Evolutionary conservation across 768 basidiomycete genomes (phyloP).

Genomic region (Mrakia frigida): DNA sequence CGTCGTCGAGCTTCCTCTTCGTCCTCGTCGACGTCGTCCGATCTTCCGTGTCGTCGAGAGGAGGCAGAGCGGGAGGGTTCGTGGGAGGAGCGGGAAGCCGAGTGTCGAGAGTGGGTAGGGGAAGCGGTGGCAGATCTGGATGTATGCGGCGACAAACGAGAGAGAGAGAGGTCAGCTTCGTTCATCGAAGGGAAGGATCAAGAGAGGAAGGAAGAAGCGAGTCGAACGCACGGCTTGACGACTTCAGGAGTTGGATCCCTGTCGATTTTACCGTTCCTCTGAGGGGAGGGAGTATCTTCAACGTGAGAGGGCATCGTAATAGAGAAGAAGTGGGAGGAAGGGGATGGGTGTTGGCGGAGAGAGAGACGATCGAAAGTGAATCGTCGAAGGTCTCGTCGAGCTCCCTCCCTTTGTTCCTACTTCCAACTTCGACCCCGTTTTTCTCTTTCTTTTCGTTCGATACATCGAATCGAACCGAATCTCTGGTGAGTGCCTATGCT

Average conservation of each 20-base stretch:
- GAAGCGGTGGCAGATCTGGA: background rate
- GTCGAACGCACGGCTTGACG: background rate
- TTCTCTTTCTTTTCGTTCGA: background rate
- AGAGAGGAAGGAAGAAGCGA: background rate
- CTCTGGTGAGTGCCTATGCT: too few species aligned
- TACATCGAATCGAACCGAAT: too few species aligned
- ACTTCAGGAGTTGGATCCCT: conserved; percentile 18
- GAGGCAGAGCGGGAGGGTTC: background rate
- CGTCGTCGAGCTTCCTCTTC: conserved; percentile 30
- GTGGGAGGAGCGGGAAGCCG: background rate
- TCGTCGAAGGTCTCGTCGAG: too few species aligned
- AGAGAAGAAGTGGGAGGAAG: background rate
- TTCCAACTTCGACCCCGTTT: background rate
- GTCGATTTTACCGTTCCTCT: conserved; percentile 1
- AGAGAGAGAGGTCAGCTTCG: conserved; percentile 2
- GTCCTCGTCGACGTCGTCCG: conserved; percentile 23
- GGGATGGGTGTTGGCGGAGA: background rate
- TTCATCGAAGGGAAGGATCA: background rate
- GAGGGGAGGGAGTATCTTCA: conserved; percentile 18
- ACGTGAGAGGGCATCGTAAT: background rate
- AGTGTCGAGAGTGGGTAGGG: conserved; percentile 13
- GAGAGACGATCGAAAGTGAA: too few species aligned
- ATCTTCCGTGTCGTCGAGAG: conserved; percentile 6
- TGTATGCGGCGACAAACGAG: background rate
- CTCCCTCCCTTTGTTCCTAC: background rate